phyloP scores from a whole-genome alignment of 768 basidiomycete species.

The Tephrocybe rancida region DNA sequence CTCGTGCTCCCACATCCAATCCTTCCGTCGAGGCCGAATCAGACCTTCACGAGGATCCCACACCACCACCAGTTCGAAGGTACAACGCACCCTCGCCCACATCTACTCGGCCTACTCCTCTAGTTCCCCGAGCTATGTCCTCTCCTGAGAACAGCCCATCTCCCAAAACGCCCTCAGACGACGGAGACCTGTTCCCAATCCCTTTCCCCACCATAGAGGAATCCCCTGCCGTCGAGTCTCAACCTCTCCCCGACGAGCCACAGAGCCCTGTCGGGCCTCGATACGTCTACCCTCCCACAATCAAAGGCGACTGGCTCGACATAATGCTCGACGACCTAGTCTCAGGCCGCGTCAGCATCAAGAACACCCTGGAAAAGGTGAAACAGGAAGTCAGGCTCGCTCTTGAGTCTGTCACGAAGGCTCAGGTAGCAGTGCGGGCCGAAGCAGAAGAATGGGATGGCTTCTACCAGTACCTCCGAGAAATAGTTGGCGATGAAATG shows the following conservation, averaged over 20 bases:
- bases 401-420: not conserved
- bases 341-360: not conserved
- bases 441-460: not conserved
- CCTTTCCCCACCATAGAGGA: not conserved
- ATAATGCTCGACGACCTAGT: constrained; percentile 1
- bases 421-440: not conserved
- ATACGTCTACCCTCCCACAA: not conserved
- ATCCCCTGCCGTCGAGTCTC: not conserved
- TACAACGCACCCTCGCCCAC: too few species aligned
- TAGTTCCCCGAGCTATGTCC: not conserved
- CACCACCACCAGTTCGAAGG: too few species aligned
- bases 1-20: too few species aligned
- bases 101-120: too few species aligned
- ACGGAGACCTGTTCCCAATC: not conserved
- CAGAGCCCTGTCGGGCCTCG: not conserved
- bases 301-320: constrained; percentile 2
- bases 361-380: not conserved
- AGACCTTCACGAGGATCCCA: too few species aligned
- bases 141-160: not conserved
- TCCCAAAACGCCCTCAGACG: not conserved
- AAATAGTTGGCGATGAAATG: not conserved
- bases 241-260: not conserved
- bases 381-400: constrained; percentile 2
- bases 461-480: not conserved
- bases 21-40: too few species aligned